Percentiles rank a stretch among this genome's conserved stretches.
phyloP scores from a whole-genome alignment of 1,284 basidiomycete species.

The Cerrena zonata region DNA sequence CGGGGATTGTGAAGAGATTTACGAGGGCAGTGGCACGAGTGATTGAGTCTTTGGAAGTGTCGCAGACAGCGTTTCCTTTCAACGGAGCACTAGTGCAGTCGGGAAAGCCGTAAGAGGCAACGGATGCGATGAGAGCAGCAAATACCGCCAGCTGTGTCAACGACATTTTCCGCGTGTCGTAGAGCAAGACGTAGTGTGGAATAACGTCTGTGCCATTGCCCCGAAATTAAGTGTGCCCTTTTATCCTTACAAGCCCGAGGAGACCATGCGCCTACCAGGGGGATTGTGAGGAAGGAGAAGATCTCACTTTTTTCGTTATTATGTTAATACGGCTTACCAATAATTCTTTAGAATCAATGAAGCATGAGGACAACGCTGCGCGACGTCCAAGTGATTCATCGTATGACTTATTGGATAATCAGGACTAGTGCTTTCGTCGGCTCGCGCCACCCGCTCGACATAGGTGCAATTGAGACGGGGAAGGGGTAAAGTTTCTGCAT shows the following conservation, averaged over 20 bases:
- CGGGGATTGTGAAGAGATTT: slow-evolving; percentile 41
- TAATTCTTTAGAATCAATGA: not conserved
- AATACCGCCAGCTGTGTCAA: too few species aligned
- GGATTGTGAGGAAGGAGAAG: not conserved
- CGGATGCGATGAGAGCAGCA: too few species aligned
- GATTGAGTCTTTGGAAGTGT: slow-evolving; percentile 38
- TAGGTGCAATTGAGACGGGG: too few species aligned
- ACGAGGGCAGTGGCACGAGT: slow-evolving; percentile 45
- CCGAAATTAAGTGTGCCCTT: too few species aligned
- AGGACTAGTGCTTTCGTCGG: not conserved
- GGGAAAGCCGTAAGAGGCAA: slow-evolving; percentile 36
- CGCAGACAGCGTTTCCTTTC: slow-evolving; percentile 42
- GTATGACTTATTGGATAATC: not conserved
- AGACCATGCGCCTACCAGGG: too few species aligned
- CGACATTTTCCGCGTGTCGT: not conserved
- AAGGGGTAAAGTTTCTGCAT: too few species aligned
- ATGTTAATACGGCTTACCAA: not conserved
- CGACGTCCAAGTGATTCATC: not conserved
- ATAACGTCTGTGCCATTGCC: too few species aligned
- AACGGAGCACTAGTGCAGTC: slow-evolving; percentile 42
- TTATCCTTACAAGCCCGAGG: too few species aligned
- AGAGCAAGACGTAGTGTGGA: too few species aligned
- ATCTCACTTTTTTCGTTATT: not conserved
- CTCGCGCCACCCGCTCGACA: not conserved
- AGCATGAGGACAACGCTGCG: not conserved